phyloP scores from a whole-genome alignment of 306 rosid genomes.

The Comarum palustre region DNA sequence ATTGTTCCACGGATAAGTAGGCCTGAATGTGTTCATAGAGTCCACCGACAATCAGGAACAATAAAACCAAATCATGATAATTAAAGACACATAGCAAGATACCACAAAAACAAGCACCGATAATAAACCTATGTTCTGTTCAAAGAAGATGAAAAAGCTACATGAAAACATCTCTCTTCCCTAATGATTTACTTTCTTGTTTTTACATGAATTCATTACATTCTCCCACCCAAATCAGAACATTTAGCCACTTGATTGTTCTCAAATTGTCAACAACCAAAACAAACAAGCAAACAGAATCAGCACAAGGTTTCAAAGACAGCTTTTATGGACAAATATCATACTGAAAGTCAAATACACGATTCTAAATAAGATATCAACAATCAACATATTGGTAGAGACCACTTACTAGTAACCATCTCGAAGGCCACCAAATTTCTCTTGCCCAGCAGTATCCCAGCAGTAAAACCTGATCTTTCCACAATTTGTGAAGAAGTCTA shows the following conservation, averaged over 20 bases:
- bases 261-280: background rate
- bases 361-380: background rate
- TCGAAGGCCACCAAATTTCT: conserved; percentile 77
- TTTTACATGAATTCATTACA: background rate
- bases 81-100: background rate
- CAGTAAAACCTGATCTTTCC: conserved; percentile 71
- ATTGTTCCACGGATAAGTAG: too few relatives aligned
- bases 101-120: background rate
- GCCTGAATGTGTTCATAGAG: too few relatives aligned
- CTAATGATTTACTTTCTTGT: background rate
- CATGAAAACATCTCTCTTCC: background rate
- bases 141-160: background rate
- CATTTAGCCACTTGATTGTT: background rate
- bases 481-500: conserved; percentile 65
- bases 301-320: background rate
- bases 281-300: background rate
- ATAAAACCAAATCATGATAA: background rate
- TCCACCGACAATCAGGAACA: background rate
- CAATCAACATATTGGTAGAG: too few relatives aligned
- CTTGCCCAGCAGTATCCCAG: conserved; percentile 88
- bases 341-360: background rate
- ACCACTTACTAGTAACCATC: conserved; percentile 77
- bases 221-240: too few relatives aligned
- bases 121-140: background rate
- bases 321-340: too few relatives aligned